Evolutionary conservation across 1,139 yeast genomes (phyloP), one percentile per base, ranked within the genome.

Genomic region (Candida tropicalis): DNA sequence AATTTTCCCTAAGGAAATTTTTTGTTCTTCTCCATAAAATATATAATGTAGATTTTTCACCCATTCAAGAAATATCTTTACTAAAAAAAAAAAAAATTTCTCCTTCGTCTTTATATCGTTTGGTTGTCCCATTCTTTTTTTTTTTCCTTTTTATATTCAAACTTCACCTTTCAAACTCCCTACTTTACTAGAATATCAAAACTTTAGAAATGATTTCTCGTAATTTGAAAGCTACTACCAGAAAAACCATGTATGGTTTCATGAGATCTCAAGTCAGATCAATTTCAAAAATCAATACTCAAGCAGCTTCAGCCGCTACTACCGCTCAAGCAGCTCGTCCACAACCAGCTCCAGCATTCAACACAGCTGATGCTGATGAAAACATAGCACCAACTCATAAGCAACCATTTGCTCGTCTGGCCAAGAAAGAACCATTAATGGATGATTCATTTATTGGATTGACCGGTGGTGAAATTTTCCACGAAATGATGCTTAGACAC

Each of bases 401-500:
- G 26, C 44, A 39, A 35, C 40, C 44, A 12, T 40, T 26, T 20
- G 13, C 36, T 32, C 34, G 38, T 16, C 37, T 35, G 23, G 8
- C 22, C 15, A 46, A 43, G 23, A 49, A 43, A 26, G 47, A 45
- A 39, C 49, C 55, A 43, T 47, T 58, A 42, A 80, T 81, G 87
- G 96, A 88, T 60, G 90, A 85, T 59, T 85, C 96, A 13, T 84
- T 91, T 59, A 88, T 93, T 49, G 99, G 99, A 10, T 79, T 90
- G 56, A 85, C 96, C 15, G 99, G 99, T 53, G 99, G 99, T 55
- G 95, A 93, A 70, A 90, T 93, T 52, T 93, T 93, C 71, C 97
- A 93, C 68, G 98, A 93, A 68, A 93, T 93, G 99, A 93, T 93
- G 97, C 78, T 84, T 50, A 82, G 97, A 66, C 97, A 93, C 65